These are phyloP conservation scores for Astrothelium macrocarpum DNA, from an alignment of 495 filamentous ascomycete genomes.

Conservation along the genomic window DNA sequence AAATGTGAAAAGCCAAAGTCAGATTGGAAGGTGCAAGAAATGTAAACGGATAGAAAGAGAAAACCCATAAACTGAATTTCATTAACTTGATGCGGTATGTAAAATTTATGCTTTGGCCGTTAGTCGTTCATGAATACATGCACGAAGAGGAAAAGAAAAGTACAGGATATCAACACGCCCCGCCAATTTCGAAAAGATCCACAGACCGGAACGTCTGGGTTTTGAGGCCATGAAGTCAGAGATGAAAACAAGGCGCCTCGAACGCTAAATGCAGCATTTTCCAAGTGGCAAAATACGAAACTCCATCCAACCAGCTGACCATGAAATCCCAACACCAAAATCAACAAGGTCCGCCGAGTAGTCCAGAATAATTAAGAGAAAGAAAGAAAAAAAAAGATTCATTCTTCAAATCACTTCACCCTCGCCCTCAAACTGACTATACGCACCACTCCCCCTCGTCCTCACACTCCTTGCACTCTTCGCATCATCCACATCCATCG, in stretches of 20 bases:
- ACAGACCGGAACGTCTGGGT: background rate
- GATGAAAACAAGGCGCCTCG: background rate
- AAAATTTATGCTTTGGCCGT: no score
- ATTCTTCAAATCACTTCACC: background rate
- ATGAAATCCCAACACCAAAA: background rate
- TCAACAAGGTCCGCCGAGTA: no score
- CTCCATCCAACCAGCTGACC: background rate
- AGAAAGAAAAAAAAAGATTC: background rate
- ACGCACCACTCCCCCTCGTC: conserved; percentile 24
- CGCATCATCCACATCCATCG: conserved; percentile 34
- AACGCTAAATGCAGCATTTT: background rate
- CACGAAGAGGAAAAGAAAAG: background rate
- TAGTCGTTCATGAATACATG: background rate
- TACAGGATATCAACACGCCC: background rate
- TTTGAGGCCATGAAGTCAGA: background rate
- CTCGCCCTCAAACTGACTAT: conserved; percentile 4
- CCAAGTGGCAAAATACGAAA: background rate
- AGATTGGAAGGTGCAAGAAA: no score
- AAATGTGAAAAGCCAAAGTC: no score
- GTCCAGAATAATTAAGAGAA: background rate
- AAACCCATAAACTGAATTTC: no score
- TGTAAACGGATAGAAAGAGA: no score
- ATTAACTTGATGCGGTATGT: no score
- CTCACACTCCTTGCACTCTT: conserved; percentile 14
- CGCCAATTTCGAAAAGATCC: background rate